Conservation (phyloP, 805 yeast species). For the Zygotorulaspora florentina region DNA sequence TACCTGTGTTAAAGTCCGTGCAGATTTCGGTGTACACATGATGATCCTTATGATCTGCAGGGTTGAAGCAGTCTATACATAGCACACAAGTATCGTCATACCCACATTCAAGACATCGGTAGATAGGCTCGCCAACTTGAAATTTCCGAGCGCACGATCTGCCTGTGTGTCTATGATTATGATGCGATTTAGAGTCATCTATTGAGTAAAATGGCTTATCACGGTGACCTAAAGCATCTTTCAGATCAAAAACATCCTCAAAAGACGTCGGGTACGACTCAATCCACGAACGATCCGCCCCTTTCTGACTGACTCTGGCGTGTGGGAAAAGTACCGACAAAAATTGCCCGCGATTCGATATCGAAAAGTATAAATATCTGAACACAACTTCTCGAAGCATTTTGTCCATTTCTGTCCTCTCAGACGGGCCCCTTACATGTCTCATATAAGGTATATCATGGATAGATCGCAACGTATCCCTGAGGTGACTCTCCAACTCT, state of each 20-base stretch:
- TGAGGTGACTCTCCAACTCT: slow-evolving; percentile 14
- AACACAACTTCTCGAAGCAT: slow-evolving; percentile 22
- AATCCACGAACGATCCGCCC: slow-evolving; percentile 6
- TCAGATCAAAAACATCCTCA: slow-evolving; percentile 20
- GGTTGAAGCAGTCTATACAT: slow-evolving; percentile 68
- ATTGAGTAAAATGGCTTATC: slow-evolving; percentile 18
- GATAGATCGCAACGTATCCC: slow-evolving; percentile 17
- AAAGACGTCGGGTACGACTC: slow-evolving; percentile 17
- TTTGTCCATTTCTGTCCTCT: slow-evolving; percentile 29
- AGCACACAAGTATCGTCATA: slow-evolving; percentile 74
- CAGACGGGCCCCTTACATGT: slow-evolving; percentile 27
- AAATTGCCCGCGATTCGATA: slow-evolving; percentile 39
- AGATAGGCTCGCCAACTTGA: slow-evolving; percentile 58
- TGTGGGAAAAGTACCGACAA: slow-evolving; percentile 37
- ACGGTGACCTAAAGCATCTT: slow-evolving; percentile 7
- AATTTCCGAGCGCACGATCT: slow-evolving; percentile 67
- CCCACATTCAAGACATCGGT: slow-evolving; percentile 72
- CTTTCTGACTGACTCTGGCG: slow-evolving; percentile 2
- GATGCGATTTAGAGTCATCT: slow-evolving; percentile 12
- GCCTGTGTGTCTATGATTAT: slow-evolving; percentile 44
- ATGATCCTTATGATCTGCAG: slow-evolving; percentile 63
- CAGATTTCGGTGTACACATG: slow-evolving; percentile 53
- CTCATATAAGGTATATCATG: slow-evolving; percentile 21
- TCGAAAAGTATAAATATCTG: slow-evolving; percentile 33
- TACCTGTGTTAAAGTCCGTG: slow-evolving; percentile 47